Conservation (phyloP, 495 filamentous ascomycete species). For the Staphylotrichum tortipilum region DNA sequence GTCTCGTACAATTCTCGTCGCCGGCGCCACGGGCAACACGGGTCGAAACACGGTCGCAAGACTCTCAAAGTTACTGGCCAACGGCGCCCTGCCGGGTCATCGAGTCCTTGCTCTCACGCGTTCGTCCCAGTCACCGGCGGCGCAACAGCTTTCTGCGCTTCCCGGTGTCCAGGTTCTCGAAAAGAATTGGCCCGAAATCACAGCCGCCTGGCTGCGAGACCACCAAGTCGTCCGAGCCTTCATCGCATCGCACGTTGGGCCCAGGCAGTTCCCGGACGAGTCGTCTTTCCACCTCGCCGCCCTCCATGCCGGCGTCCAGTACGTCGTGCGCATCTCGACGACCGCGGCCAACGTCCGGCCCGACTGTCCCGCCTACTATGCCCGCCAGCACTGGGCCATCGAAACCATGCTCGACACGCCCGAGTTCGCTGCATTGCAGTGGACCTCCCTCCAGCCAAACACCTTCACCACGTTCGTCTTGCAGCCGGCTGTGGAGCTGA, state of each 20-base stretch:
- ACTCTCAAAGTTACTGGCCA: conserved; percentile 27
- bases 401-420: conserved; percentile 33
- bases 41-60: conserved; percentile 27
- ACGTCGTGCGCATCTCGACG: conserved; percentile 43
- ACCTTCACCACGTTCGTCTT: conserved; percentile 25
- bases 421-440: conserved; percentile 33
- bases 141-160: conserved; percentile 29
- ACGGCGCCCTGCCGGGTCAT: conserved; percentile 19
- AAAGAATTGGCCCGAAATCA: conserved; percentile 38
- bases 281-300: conserved; percentile 30
- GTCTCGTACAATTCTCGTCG: conserved; percentile 12
- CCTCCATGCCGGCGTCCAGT: conserved; percentile 36
- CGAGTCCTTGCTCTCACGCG: conserved; percentile 37
- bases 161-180: conserved; percentile 35
- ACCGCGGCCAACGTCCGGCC: conserved; percentile 36
- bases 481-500: conserved; percentile 17
- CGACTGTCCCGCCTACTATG: conserved; percentile 32
- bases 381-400: conserved; percentile 40
- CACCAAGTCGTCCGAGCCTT: conserved; percentile 34
- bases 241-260: conserved; percentile 35
- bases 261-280: conserved; percentile 38
- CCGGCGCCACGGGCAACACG: conserved; percentile 25
- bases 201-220: conserved; percentile 34
- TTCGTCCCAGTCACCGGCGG: conserved; percentile 21
- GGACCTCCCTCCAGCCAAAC: conserved; percentile 42